These are phyloP conservation scores for Aspergillus olivimuriae DNA, from an alignment of 495 filamentous ascomycete genomes.

Conservation along the genomic window DNA sequence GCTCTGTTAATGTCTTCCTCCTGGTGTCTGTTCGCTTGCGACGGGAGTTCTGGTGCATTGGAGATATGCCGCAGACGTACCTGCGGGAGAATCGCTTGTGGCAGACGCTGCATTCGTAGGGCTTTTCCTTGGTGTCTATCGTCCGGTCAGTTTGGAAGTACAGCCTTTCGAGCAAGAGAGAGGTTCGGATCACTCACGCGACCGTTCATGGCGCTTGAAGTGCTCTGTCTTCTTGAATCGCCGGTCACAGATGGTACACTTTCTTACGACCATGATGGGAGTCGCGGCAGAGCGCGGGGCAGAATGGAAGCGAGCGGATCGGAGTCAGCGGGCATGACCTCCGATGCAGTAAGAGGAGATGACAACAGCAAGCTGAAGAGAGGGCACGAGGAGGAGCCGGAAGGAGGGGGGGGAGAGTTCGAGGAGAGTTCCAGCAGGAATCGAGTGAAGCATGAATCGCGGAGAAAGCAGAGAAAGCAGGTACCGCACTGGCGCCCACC, in stretches of 20 bases:
- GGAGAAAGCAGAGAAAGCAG: no score
- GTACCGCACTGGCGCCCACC: no score
- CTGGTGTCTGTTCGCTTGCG: no score
- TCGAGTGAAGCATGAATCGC: neutral
- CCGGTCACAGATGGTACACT: conserved; percentile 46
- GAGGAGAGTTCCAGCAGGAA: conserved; percentile 2
- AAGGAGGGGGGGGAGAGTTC: conserved; percentile 7
- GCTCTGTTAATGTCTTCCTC: no score
- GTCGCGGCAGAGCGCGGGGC: conserved; percentile 10
- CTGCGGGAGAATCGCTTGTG: conserved; percentile 49
- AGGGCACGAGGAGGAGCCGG: conserved; percentile 1
- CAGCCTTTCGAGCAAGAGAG: no score
- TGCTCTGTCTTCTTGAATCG: conserved; percentile 51
- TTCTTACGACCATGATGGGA: conserved; percentile 41
- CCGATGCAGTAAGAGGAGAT: neutral
- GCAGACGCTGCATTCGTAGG: conserved; percentile 47
- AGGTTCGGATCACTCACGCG: conserved; percentile 33
- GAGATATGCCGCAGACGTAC: conserved; percentile 18
- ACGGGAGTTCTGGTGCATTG: no score
- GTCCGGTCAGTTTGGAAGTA: no score
- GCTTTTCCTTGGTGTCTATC: conserved; percentile 48
- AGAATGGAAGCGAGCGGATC: neutral
- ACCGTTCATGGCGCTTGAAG: conserved; percentile 49
- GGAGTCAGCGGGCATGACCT: conserved; percentile 1
- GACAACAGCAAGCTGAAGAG: conserved; percentile 1